Percentiles rank a stretch among this genome's conserved stretches.
Conservation (phyloP, 345 rosid species). For the Kernera saxatilis region DNA sequence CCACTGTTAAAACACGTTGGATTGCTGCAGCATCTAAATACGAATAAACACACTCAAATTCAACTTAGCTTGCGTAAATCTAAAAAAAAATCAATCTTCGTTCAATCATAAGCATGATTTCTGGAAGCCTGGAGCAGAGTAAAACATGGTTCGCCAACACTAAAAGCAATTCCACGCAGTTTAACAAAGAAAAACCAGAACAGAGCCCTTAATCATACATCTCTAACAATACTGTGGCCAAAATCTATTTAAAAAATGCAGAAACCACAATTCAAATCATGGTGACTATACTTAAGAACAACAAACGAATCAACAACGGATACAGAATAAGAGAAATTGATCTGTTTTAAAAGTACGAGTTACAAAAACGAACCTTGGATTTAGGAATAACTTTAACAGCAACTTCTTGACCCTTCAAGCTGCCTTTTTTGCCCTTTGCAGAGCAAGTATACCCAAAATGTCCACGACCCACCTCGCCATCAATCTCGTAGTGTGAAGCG, state of each 20-base stretch:
- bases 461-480: conserved; percentile 90
- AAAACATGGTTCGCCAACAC: background rate
- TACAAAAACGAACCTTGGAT: conserved; percentile 55
- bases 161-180: background rate
- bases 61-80: background rate
- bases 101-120: background rate
- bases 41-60: background rate
- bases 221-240: background rate
- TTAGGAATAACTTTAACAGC: conserved; percentile 94
- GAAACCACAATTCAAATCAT: background rate
- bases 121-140: background rate
- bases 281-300: background rate
- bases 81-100: background rate
- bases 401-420: conserved; percentile 73
- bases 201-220: background rate
- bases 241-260: background rate
- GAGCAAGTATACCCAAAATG: conserved; percentile 94
- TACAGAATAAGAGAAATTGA: background rate
- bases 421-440: conserved; percentile 78
- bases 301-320: background rate
- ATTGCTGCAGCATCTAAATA: background rate
- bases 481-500: conserved; percentile 65
- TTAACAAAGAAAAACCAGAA: background rate
- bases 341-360: background rate
- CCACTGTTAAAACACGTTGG: background rate